Percentiles rank a stretch among this genome's conserved stretches.
phyloP scores from a whole-genome alignment of 176 grass and related monocot genomes.

The Carex cristatella region DNA sequence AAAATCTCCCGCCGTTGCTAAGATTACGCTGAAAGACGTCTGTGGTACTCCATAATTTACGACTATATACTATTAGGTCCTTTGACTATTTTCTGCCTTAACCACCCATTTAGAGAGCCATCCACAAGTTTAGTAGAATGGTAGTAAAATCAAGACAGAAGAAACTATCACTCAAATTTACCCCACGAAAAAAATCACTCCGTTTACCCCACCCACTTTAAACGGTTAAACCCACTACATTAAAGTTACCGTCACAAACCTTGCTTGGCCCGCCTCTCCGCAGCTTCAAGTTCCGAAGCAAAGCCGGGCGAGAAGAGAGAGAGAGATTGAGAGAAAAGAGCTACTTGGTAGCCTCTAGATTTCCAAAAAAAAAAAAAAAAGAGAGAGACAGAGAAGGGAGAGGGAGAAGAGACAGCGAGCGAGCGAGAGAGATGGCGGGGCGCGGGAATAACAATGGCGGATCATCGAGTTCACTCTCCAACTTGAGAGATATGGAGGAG shows the following conservation, averaged over 20 bases:
- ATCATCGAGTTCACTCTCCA: background rate
- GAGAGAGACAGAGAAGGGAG: too few relatives aligned
- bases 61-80: background rate
- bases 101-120: background rate
- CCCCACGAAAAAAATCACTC: background rate
- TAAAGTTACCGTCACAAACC: background rate
- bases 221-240: background rate
- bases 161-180: background rate
- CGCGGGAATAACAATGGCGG: background rate
- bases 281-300: too few relatives aligned
- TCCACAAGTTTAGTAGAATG: background rate
- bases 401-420: background rate
- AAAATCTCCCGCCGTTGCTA: background rate
- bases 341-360: too few relatives aligned
- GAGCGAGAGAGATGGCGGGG: background rate
- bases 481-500: conserved; percentile 1
- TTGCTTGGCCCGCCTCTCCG: too few relatives aligned
- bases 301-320: too few relatives aligned
- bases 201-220: background rate
- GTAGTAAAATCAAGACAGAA: background rate
- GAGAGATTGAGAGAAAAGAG: too few relatives aligned
- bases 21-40: background rate
- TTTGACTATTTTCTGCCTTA: background rate
- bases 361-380: too few relatives aligned
- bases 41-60: background rate